These are phyloP conservation scores for Raphanus sativus DNA, from an alignment of 345 rosid genomes.

Conservation along the genomic window DNA sequence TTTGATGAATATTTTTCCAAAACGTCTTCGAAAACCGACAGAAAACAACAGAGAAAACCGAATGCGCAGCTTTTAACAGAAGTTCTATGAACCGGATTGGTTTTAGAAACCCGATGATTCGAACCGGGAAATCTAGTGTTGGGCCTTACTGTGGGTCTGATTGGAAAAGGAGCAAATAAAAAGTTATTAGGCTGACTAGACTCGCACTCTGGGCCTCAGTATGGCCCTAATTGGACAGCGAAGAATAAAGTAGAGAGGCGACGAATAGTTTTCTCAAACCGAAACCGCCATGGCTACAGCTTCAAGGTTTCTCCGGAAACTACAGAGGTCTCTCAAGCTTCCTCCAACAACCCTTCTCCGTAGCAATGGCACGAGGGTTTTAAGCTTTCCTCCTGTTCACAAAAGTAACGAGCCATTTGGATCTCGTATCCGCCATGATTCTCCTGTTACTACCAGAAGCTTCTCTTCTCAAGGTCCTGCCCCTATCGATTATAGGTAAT, in stretches of 20 bases:
- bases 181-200: background rate
- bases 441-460: slow-evolving; percentile 36
- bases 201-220: background rate
- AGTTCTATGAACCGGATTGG: background rate
- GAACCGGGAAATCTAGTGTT: background rate
- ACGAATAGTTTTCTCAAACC: slow-evolving; percentile 2
- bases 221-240: background rate
- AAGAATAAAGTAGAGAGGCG: slow-evolving; percentile 5
- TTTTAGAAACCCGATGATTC: background rate
- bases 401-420: background rate
- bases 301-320: slow-evolving; percentile 46
- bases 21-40: too few relatives aligned
- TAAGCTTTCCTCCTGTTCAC: slow-evolving; percentile 22
- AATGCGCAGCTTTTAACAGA: too few relatives aligned
- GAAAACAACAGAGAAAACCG: too few relatives aligned
- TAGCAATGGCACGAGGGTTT: background rate
- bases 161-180: background rate
- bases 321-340: slow-evolving; percentile 40
- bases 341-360: slow-evolving; percentile 13
- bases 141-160: background rate
- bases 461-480: slow-evolving; percentile 52
- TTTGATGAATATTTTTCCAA: background rate
- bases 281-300: slow-evolving; percentile 50
- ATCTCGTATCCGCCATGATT: slow-evolving; percentile 18
- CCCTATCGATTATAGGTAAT: slow-evolving; percentile 30